phyloP scores from a whole-genome alignment of 2,329 filamentous ascomycete species.

The Calonectria pauciramosa region DNA sequence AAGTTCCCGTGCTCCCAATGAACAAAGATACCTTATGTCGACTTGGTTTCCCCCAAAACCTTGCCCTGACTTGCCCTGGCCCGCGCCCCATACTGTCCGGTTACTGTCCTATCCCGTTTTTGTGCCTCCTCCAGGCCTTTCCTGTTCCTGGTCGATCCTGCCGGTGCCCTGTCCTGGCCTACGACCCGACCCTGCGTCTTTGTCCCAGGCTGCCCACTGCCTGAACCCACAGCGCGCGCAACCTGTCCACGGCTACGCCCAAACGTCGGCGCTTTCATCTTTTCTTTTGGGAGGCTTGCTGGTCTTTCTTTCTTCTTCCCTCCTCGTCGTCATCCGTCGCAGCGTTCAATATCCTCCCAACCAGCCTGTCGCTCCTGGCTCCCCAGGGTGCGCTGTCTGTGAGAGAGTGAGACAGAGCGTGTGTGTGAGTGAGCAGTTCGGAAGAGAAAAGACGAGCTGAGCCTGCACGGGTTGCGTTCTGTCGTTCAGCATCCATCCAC shows the following conservation, averaged over 20 bases:
- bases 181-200: conserved; percentile 40
- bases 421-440: conserved; percentile 7
- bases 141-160: conserved; percentile 24
- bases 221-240: conserved; percentile 36
- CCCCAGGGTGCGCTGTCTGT: conserved; percentile 45
- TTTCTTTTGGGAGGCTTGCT: conserved; percentile 21
- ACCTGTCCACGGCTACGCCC: conserved; percentile 25
- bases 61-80: conserved; percentile 27
- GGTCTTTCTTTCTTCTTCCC: conserved; percentile 27
- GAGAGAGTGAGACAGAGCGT: conserved; percentile 36
- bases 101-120: conserved; percentile 20
- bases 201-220: conserved; percentile 24
- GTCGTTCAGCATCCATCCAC: conserved; percentile 15
- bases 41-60: conserved; percentile 19
- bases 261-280: conserved; percentile 39
- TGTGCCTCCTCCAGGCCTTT: conserved; percentile 18
- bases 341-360: conserved; percentile 36
- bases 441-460: conserved; percentile 27
- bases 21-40: neutral
- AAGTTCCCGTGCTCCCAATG: neutral
- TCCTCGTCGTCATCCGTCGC: conserved; percentile 24
- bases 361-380: conserved; percentile 46
- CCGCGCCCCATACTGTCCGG: conserved; percentile 17
- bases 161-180: conserved; percentile 37
- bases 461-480: conserved; percentile 38